phyloP scores from a whole-genome alignment of 176 grass and related monocot genomes.

The Cenchrus americanus region DNA sequence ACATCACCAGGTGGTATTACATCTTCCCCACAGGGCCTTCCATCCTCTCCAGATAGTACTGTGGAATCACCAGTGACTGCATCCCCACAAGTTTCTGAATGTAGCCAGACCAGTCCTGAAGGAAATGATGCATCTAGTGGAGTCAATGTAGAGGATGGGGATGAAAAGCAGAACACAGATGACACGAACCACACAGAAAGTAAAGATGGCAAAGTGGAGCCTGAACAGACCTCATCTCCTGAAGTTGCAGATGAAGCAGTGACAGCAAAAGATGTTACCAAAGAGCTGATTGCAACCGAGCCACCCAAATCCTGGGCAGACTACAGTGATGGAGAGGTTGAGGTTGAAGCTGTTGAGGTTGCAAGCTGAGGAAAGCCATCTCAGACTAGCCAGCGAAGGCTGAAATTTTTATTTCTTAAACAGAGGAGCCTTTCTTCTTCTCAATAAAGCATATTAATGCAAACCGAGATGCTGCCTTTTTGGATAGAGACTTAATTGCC shows the following conservation, averaged over 20 bases:
- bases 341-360: slow-evolving; percentile 67
- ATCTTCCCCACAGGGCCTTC: slow-evolving; percentile 50
- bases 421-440: slow-evolving; percentile 37
- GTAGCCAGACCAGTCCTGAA: slow-evolving; percentile 53
- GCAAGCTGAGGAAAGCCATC: slow-evolving; percentile 51
- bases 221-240: slow-evolving; percentile 41
- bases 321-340: slow-evolving; percentile 73
- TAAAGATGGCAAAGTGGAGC: slow-evolving; percentile 45
- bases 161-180: slow-evolving; percentile 39
- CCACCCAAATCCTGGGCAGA: slow-evolving; percentile 77
- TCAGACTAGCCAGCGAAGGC: slow-evolving; percentile 20
- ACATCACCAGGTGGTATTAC: slow-evolving; percentile 50
- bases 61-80: slow-evolving; percentile 54
- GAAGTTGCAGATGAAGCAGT: slow-evolving; percentile 44
- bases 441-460: slow-evolving; percentile 33
- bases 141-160: slow-evolving; percentile 36
- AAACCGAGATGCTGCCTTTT: slow-evolving; percentile 35
- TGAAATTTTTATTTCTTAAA: slow-evolving; percentile 36
- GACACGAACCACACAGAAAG: slow-evolving; percentile 38
- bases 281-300: slow-evolving; percentile 44
- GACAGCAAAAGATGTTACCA: slow-evolving; percentile 36
- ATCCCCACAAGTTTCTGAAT: slow-evolving; percentile 63
- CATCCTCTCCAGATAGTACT: slow-evolving; percentile 61
- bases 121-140: slow-evolving; percentile 50
- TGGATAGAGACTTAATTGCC: slow-evolving; percentile 35